phyloP scores from a whole-genome alignment of 2,329 filamentous ascomycete genomes.

The Penicillium sp. region DNA sequence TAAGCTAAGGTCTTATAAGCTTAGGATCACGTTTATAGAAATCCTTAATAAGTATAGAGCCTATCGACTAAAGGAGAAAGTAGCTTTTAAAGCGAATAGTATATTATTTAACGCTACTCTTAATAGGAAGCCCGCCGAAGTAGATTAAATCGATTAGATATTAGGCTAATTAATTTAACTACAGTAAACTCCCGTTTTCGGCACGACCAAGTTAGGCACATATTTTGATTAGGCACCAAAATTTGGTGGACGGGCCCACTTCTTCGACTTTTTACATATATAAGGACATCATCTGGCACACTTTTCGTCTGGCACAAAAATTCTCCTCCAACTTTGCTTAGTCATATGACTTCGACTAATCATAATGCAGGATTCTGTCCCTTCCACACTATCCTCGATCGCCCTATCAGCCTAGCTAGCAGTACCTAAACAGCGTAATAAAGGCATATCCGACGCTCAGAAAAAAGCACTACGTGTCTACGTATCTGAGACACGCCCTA shows the following conservation, averaged over 20 bases:
- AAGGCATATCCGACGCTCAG: conserved; percentile 13
- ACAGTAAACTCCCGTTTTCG: too few relatives aligned
- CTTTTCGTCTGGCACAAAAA: not conserved
- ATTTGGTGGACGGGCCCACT: not conserved
- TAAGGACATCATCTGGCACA: not conserved
- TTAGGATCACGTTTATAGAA: too few relatives aligned
- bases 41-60: too few relatives aligned
- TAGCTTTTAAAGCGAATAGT: too few relatives aligned
- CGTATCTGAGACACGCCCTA: conserved; percentile 1
- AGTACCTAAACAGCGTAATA: conserved; percentile 1
- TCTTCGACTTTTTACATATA: not conserved
- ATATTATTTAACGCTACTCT: too few relatives aligned
- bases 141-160: too few relatives aligned
- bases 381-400: not conserved
- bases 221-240: not conserved
- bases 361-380: not conserved
- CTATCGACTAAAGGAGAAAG: too few relatives aligned
- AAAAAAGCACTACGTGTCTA: conserved; percentile 13
- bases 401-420: not conserved
- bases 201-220: not conserved
- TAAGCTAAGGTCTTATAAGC: too few relatives aligned
- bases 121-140: too few relatives aligned
- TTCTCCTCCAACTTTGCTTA: not conserved
- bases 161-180: too few relatives aligned
- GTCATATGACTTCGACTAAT: not conserved